Evolutionary conservation across 1,139 yeast species (phyloP), one percentile per base, ranked within the genome.

Genomic region (Hansenula lynferdii): DNA sequence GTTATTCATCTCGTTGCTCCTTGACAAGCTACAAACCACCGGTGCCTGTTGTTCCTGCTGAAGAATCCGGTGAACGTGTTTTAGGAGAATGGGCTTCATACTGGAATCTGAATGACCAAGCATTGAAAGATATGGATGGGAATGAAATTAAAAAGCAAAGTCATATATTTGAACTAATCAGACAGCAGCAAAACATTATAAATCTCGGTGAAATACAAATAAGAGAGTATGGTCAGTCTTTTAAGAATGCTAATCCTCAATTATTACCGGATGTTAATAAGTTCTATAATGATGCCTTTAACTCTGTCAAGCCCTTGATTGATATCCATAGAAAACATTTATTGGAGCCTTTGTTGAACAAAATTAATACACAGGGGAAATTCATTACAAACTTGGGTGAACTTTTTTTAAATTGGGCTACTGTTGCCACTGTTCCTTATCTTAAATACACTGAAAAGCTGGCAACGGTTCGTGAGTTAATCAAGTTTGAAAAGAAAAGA

Each of bases 131-230:
- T 28, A 64, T 80, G 12, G 82, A 76, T 41, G 75, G 74, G 22
- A 64, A 63, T 10, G 75, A 77, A 37, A 68, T 82, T 10, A 79
- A 78, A 52, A 70, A 81, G 28, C 96, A 87, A 56, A 82, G 86
- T 38, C 78, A 81, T 36, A 74, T 86, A 6, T 90, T 84, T 58
- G 96, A 87, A 55, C 62, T 86, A 34, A 75, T 87, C 26, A 70
- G 81, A 41, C 75, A 80, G 38, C 96, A 86, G 48, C 89, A 83
- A 49, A 74, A 78, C n/a, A 84, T 83, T 42, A 72, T 85, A 22
- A 78, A 76, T 40, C 72, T 87, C 53, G 81, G 90, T 3, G 69
- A 71, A 46, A 77, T 85, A 8, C 81, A 85, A 42, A 68, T 83
- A 4, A 75, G 76, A 49, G 68, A 80, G 49, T 62, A 79, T 65